Base-by-base conservation (phyloP, 2,329 filamentous ascomycete species). In the Nemania diffusa region DNA sequence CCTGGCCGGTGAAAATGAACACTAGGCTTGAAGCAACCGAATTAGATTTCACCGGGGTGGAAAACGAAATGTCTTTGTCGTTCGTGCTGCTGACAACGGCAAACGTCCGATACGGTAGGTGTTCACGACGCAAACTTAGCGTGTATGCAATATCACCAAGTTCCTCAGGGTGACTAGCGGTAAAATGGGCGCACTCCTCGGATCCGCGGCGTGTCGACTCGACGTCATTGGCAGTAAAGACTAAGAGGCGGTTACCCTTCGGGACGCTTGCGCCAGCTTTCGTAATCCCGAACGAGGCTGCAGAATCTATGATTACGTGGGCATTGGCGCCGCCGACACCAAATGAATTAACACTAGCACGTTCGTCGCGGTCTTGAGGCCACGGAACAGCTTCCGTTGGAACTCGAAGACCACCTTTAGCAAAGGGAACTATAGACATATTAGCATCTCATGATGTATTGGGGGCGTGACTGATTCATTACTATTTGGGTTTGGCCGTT, bases 271-370 rank as follows among this genome's bases (percentile, higher is more conserved):
- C 22, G 9, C 3, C 4, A 42, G 1, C 17, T n/a, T 40, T 42
- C 0, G 40, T 29, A 17, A 62, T 59, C 5, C 57, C 63, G 53
- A 69, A 68, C n/a, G 58, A 56, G 9, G 65, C 61, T 5, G 72
- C 69, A 1, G 68, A 71, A 26, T 73, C 71, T 22, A 72, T 22
- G 29, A 72, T 67, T 5, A 72, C 75, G 32, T 81, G 80, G 1
- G 76, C 78, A 57, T 81, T 81, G 1, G 77, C 62, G 2, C 80
- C 80, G 1, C 78, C 80, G 4, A 81, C 71, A 0, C 79, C 79
- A 56, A 81, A 81, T 3, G 71, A 75, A 52, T 79, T 81, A 1
- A 81, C 66, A 2, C 73, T 75, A 1, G 74, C 73, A 29, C 73
- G 55, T 22, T 76, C 71, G 5, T 61, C 40, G 13, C 70, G 68